phyloP scores from a whole-genome alignment of 2,329 filamentous ascomycete species.

The Hypomyces perniciosus region DNA sequence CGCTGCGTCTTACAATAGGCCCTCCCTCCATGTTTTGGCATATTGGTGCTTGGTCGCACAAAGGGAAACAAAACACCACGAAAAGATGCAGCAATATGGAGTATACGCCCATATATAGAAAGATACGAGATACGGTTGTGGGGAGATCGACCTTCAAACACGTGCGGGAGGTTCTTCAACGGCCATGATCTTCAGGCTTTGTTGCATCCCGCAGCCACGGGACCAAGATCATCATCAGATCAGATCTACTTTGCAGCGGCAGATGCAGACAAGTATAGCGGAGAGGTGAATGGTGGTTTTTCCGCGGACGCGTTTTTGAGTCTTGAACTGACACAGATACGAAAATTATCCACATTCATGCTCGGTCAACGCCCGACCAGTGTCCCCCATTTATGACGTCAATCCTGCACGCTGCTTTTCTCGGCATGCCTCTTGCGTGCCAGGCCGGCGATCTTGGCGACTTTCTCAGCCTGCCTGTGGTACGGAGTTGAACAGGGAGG shows the following conservation, averaged over 20 bases:
- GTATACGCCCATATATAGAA: too few species aligned
- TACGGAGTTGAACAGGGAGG: not conserved
- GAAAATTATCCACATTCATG: not conserved
- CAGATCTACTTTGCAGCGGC: not conserved
- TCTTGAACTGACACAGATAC: too few species aligned
- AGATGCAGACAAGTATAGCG: not conserved
- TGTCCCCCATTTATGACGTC: slow-evolving; percentile 5
- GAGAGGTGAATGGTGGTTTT: too few species aligned
- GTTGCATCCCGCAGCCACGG: slow-evolving; percentile 4
- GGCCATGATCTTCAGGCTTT: slow-evolving; percentile 11
- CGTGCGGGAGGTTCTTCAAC: slow-evolving; percentile 5
- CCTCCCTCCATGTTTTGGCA: too few species aligned
- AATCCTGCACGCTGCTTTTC: not conserved
- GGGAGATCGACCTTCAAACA: slow-evolving; percentile 10
- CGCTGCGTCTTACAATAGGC: too few species aligned
- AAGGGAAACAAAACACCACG: too few species aligned
- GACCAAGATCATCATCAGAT: slow-evolving; percentile 8
- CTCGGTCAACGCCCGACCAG: slow-evolving; percentile 12
- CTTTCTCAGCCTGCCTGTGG: not conserved
- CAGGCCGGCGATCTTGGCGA: not conserved
- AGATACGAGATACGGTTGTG: not conserved
- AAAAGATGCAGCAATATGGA: too few species aligned
- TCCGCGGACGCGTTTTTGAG: too few species aligned
- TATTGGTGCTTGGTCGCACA: too few species aligned
- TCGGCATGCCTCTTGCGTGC: not conserved